Percentiles rank a stretch among this genome's conserved stretches.
phyloP scores from a whole-genome alignment of 164 flowering plant genomes.

The Vitis labrusca region DNA sequence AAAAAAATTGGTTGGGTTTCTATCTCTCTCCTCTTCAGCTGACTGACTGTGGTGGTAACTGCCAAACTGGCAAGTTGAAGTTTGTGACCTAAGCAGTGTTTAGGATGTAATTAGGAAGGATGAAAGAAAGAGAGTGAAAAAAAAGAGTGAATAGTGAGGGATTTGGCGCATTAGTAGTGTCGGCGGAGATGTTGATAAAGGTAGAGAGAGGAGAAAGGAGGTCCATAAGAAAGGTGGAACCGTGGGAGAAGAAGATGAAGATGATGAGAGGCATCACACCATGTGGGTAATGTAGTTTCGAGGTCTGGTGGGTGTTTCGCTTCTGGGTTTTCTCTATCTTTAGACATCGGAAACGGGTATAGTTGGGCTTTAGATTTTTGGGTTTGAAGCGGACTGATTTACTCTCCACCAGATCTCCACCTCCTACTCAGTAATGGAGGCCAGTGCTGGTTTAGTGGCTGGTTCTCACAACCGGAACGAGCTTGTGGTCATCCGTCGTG shows the following conservation, averaged over 20 bases:
- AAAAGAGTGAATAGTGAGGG: neutral
- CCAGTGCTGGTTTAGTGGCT: conserved; percentile 57
- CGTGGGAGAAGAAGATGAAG: too few relatives aligned
- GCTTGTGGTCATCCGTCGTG: conserved; percentile 54
- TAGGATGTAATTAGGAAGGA: neutral
- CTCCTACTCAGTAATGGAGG: conserved; percentile 38
- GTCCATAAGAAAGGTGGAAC: too few relatives aligned
- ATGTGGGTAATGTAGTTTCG: too few relatives aligned
- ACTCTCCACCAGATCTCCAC: too few relatives aligned
- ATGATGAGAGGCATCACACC: too few relatives aligned
- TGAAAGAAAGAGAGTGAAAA: neutral
- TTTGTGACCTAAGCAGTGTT: neutral
- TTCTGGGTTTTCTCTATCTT: too few relatives aligned
- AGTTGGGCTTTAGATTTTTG: too few relatives aligned
- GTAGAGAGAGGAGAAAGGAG: neutral
- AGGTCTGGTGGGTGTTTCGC: too few relatives aligned
- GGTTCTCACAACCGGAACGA: conserved; percentile 69
- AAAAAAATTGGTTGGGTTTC: too few relatives aligned
- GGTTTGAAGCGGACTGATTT: too few relatives aligned
- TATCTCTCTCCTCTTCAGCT: too few relatives aligned
- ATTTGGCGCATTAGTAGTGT: conserved; percentile 30
- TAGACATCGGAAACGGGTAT: too few relatives aligned
- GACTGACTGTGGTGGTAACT: neutral
- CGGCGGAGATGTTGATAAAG: conserved; percentile 42
- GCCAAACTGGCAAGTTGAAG: neutral